Conservation (phyloP, 331 rosid genomes). For the Rhamnella rubrinervis region DNA sequence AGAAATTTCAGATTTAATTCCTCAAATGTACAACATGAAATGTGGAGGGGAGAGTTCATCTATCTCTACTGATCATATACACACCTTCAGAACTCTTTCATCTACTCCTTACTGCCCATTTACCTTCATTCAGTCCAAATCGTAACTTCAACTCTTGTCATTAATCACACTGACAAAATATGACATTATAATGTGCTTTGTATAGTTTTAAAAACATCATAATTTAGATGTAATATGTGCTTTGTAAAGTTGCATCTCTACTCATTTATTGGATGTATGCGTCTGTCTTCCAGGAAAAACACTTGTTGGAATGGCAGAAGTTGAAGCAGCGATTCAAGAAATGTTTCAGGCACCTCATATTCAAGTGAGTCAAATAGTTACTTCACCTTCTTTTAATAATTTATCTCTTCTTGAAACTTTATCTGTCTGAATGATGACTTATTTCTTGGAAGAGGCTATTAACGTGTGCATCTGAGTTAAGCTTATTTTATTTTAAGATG, state of each 20-base stretch:
- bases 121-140: too few species aligned
- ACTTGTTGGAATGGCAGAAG: conserved; percentile 69
- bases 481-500: too few species aligned
- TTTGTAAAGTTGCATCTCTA: conserved; percentile 13
- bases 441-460: too few species aligned
- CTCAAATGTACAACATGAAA: neutral
- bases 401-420: conserved; percentile 17
- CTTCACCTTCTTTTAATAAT: neutral
- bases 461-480: too few species aligned
- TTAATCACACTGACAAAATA: too few species aligned
- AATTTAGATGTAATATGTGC: neutral
- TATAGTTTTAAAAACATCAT: too few species aligned
- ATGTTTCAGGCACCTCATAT: conserved; percentile 99
- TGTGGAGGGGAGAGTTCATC: neutral
- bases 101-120: too few species aligned
- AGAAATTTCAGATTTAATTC: too few species aligned
- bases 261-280: conserved; percentile 24
- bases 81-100: too few species aligned
- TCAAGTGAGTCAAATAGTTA: conserved; percentile 57
- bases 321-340: conserved; percentile 92
- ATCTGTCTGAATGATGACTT: neutral
- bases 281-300: conserved; percentile 45
- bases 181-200: too few species aligned
- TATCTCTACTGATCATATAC: neutral
- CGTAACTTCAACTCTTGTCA: too few species aligned